phyloP scores from a whole-genome alignment of 306 rosid species.

The Prunus mume region DNA sequence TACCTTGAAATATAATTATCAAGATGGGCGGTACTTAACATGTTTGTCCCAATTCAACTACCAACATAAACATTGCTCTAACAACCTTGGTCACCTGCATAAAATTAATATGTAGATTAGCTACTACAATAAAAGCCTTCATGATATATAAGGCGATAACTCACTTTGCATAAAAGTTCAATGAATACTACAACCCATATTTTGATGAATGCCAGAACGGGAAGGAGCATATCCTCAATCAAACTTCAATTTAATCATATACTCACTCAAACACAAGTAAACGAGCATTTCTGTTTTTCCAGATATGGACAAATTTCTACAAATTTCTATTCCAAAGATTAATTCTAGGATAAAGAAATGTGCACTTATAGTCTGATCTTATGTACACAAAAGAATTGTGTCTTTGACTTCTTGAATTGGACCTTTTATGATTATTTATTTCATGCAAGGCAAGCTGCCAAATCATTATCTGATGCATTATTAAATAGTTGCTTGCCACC shows the following conservation, averaged over 20 bases:
- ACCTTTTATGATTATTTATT: neutral
- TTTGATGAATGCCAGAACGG: neutral
- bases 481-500: neutral
- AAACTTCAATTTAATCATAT: neutral
- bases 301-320: neutral
- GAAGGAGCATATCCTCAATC: neutral
- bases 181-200: neutral
- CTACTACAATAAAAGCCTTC: neutral
- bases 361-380: neutral
- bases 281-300: neutral
- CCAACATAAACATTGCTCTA: constrained; percentile 29
- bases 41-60: constrained; percentile 32
- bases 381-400: too few relatives aligned
- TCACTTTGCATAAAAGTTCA: neutral
- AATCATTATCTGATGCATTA: neutral
- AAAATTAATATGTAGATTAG: constrained; percentile 20
- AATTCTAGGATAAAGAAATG: neutral
- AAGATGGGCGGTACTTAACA: constrained; percentile 20
- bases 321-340: neutral
- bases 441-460: neutral
- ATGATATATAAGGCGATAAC: neutral
- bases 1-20: constrained; percentile 28
- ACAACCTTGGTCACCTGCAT: constrained; percentile 44
- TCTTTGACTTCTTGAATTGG: neutral
- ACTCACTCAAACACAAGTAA: neutral